These are phyloP conservation scores for Phytophthora fragariae DNA, from an alignment of 352 stramenopile species.

Conservation along the genomic window DNA sequence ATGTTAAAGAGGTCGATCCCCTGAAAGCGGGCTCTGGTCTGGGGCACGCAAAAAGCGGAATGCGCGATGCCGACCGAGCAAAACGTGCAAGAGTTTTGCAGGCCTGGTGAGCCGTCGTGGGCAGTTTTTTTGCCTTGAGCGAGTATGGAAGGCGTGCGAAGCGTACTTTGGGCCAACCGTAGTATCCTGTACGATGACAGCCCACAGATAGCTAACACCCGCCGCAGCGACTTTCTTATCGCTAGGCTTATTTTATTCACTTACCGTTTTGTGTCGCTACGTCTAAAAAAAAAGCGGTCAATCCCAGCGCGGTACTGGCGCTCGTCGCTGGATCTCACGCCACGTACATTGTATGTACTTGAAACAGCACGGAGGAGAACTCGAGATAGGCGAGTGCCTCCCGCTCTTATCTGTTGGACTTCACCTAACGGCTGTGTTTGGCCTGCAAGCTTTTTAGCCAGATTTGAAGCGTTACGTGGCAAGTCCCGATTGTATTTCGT, in stretches of 20 bases:
- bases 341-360: background rate
- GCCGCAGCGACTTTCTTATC: conserved; percentile 4
- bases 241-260: conserved; percentile 1
- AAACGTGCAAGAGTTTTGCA: background rate
- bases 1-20: conserved; percentile 6
- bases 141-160: background rate
- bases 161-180: no score
- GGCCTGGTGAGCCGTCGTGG: conserved; percentile 1
- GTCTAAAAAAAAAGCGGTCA: background rate
- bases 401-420: background rate
- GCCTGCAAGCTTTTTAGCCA: background rate
- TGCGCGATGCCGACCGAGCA: background rate
- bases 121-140: background rate
- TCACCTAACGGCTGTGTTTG: background rate
- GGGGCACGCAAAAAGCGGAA: background rate
- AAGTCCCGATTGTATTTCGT: background rate
- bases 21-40: background rate
- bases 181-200: background rate
- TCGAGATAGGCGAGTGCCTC: background rate
- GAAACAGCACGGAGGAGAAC: conserved; percentile 3
- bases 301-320: background rate
- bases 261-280: background rate
- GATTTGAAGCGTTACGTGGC: background rate
- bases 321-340: background rate
- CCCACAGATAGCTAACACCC: conserved; percentile 1